These are phyloP conservation scores for Fistulinella cinereoalba DNA, from an alignment of 1,284 basidiomycete species.

Conservation along the genomic window DNA sequence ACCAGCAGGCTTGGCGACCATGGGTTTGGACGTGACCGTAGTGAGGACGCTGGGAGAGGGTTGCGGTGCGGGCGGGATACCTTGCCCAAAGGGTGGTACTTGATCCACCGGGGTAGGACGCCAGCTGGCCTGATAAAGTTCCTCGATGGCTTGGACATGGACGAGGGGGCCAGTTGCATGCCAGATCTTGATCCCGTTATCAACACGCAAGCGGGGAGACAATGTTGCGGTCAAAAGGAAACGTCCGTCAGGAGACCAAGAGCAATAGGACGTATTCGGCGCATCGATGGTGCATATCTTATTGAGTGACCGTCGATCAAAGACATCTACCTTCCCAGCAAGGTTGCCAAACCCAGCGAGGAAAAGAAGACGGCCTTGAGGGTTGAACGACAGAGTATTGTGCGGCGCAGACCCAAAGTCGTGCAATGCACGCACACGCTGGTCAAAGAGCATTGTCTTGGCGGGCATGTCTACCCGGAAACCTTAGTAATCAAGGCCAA, in stretches of 20 bases:
- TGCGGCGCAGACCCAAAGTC: slow-evolving; percentile 89
- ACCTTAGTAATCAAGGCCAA: slow-evolving; percentile 1
- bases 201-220: slow-evolving; percentile 90
- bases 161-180: slow-evolving; percentile 87
- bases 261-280: slow-evolving; percentile 89
- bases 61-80: slow-evolving; percentile 73
- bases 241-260: slow-evolving; percentile 94
- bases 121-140: slow-evolving; percentile 90
- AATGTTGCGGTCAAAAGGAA: slow-evolving; percentile 93
- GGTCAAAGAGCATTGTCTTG: slow-evolving; percentile 88
- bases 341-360: slow-evolving; percentile 96
- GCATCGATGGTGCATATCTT: slow-evolving; percentile 89
- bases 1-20: slow-evolving; percentile 64
- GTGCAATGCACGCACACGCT: slow-evolving; percentile 83
- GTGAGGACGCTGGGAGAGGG: slow-evolving; percentile 59
- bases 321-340: slow-evolving; percentile 89
- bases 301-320: slow-evolving; percentile 82
- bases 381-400: slow-evolving; percentile 95
- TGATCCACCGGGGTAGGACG: slow-evolving; percentile 68
- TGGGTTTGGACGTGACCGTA: slow-evolving; percentile 28
- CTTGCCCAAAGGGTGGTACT: slow-evolving; percentile 68
- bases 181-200: slow-evolving; percentile 97
- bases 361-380: slow-evolving; percentile 83
- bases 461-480: slow-evolving; percentile 82
- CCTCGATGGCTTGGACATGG: slow-evolving; percentile 75